phyloP scores from a whole-genome alignment of 768 basidiomycete genomes.

The Boletus edulis region DNA sequence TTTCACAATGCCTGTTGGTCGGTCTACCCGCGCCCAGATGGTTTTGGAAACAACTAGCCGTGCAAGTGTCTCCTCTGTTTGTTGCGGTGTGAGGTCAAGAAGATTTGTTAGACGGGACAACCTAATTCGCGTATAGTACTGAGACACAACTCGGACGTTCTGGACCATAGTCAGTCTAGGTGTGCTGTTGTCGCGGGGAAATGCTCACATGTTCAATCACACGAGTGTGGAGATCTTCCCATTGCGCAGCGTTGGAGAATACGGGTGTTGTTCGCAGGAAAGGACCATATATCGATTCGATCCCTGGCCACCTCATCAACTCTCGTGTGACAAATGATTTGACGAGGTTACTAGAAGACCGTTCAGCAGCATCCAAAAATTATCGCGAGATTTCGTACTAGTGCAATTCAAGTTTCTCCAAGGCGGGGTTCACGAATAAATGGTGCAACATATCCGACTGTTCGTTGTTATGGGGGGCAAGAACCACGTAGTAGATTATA shows the following conservation, averaged over 20 bases:
- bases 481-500: conserved; percentile 91
- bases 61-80: conserved; percentile 87
- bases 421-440: conserved; percentile 72
- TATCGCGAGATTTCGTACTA: conserved; percentile 51
- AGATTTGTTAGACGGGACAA: conserved; percentile 78
- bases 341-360: conserved; percentile 70
- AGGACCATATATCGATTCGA: conserved; percentile 83
- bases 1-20: conserved; percentile 84
- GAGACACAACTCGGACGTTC: conserved; percentile 94
- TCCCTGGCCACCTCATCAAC: conserved; percentile 96
- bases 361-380: conserved; percentile 2
- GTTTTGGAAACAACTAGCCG: conserved; percentile 89
- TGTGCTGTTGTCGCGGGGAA: background rate
- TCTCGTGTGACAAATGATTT: conserved; percentile 94
- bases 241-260: conserved; percentile 74
- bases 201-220: conserved; percentile 91
- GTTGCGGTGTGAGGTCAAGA: conserved; percentile 76
- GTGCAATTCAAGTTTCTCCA: conserved; percentile 80
- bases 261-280: conserved; percentile 79
- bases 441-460: conserved; percentile 96
- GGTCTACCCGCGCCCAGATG: conserved; percentile 91
- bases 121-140: conserved; percentile 94
- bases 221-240: conserved; percentile 94
- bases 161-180: conserved; percentile 31
- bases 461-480: conserved; percentile 94